A percentile compares a stretch with the other conserved stretches of the same genome.
These are phyloP conservation scores for Cladophialophora psammophila DNA, from an alignment of 2,329 filamentous ascomycete genomes.

Conservation along the genomic window DNA sequence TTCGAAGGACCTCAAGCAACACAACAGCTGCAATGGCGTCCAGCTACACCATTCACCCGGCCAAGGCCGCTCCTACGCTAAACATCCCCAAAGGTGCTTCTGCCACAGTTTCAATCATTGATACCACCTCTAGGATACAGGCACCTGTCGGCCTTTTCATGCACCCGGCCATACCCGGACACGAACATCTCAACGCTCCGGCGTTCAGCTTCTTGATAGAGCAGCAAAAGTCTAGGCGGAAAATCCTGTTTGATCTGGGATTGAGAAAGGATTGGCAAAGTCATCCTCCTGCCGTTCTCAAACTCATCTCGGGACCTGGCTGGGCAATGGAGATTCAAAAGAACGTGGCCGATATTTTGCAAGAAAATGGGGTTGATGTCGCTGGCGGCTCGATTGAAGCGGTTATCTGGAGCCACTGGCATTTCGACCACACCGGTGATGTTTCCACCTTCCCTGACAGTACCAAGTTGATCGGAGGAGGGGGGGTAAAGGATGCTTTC, in stretches of 20 bases:
- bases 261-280: conserved; percentile 41
- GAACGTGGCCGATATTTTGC: conserved; percentile 43
- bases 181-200: conserved; percentile 14
- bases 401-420: conserved; percentile 44
- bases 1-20: background rate
- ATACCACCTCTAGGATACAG: conserved; percentile 17
- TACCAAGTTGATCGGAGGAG: conserved; percentile 61
- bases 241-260: conserved; percentile 41
- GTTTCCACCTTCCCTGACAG: conserved; percentile 54
- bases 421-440: conserved; percentile 60
- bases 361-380: conserved; percentile 36
- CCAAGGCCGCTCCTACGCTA: conserved; percentile 9
- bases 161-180: conserved; percentile 20
- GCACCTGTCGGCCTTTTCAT: conserved; percentile 21
- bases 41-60: background rate
- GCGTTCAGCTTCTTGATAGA: conserved; percentile 29
- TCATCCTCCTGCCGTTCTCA: conserved; percentile 24
- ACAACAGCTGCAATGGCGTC: background rate
- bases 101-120: conserved; percentile 21
- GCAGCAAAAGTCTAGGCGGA: conserved; percentile 15
- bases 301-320: conserved; percentile 16
- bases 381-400: conserved; percentile 40
- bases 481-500: conserved; percentile 53
- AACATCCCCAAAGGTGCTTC: conserved; percentile 15
- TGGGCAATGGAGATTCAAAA: conserved; percentile 35